Base-by-base conservation (phyloP, 2,329 filamentous ascomycete species). In the Curvularia sp. region DNA sequence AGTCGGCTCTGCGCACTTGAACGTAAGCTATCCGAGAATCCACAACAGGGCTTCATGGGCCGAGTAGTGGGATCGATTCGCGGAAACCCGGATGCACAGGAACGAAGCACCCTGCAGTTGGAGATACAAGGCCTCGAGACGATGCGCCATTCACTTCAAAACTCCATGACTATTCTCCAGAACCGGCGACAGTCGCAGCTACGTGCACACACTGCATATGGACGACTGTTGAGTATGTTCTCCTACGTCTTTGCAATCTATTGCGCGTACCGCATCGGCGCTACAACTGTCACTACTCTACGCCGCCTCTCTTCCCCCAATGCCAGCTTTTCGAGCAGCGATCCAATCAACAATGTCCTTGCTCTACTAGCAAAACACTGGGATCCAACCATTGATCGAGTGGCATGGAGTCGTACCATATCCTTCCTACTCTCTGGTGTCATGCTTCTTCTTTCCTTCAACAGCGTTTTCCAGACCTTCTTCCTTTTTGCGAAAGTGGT, bases 341-440 rank as follows among this genome's bases (percentile, higher is more conserved):
- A 96, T 72, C 92, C 92, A 0, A 90, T 96, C 73, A 96, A 90
- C 79, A 90, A 92, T 63, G 84, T 94, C 60, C 85, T 96, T 8
- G 90, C 91, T 5, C 82, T 96, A 12, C 79, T 96, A 18, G 91
- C 91, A 3, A 89, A 89, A 55, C 91, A 96, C 78, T 93, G 91
- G 86, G 91, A 96, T 72, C 90, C 91, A 2, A 86, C 88, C 59
- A 84, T 96, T 25, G 90, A 96, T 77, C 90, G 92, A 70, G 84
- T 87, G 10, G 90, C 91, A 9, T 96, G 92, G 91, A 89, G 90
- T 21, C 88, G 91, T 28, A 90, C 92, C 71, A 93, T 96, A 64
- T 92, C 89, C 58, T 96, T 96, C 77, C 80, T 92, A 21, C 83
- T 96, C 4, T 92, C 89, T 7, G 92, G 92, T 18, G 86, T 93